phyloP scores from a whole-genome alignment of 768 basidiomycete species.

The Leucosporidium creatinivorum region DNA sequence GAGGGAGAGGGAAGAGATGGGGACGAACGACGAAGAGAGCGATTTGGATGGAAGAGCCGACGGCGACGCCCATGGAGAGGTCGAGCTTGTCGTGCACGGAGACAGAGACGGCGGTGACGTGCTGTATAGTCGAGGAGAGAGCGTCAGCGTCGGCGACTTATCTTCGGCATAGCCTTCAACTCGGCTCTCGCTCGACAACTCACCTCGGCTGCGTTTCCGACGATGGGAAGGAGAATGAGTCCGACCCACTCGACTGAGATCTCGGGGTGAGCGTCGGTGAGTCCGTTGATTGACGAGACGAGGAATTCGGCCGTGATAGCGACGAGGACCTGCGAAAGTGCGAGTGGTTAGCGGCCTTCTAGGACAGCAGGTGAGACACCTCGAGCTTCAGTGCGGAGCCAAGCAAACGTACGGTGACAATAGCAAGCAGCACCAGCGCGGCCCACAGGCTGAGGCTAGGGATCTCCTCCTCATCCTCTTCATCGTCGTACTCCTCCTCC shows the following conservation, averaged over 20 bases:
- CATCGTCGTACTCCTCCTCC: constrained; percentile 19
- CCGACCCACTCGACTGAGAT: constrained; percentile 79
- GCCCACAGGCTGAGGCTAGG: constrained; percentile 30
- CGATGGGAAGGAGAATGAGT: constrained; percentile 67
- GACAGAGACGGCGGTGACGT: constrained; percentile 82
- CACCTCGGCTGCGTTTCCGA: constrained; percentile 71
- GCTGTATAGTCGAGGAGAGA: constrained; percentile 37
- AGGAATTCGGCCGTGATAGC: constrained; percentile 60
- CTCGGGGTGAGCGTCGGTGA: constrained; percentile 50
- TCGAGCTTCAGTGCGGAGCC: no score
- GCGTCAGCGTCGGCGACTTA: no score
- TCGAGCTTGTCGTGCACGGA: constrained; percentile 81
- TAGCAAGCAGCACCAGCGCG: constrained; percentile 21
- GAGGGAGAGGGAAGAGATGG: constrained; percentile 58
- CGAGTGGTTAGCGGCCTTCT: no score
- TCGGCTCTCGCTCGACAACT: no score
- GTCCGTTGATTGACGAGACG: constrained; percentile 66
- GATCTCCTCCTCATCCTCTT: constrained; percentile 33
- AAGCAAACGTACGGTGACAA: constrained; percentile 21
- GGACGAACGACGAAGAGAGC: constrained; percentile 2
- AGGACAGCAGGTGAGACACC: no score
- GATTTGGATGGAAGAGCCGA: constrained; percentile 39
- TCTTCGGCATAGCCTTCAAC: no score
- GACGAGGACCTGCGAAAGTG: neutral
- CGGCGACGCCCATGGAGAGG: constrained; percentile 77